phyloP scores from a whole-genome alignment of 2,329 filamentous ascomycete species.

The Albifimbria verrucaria region DNA sequence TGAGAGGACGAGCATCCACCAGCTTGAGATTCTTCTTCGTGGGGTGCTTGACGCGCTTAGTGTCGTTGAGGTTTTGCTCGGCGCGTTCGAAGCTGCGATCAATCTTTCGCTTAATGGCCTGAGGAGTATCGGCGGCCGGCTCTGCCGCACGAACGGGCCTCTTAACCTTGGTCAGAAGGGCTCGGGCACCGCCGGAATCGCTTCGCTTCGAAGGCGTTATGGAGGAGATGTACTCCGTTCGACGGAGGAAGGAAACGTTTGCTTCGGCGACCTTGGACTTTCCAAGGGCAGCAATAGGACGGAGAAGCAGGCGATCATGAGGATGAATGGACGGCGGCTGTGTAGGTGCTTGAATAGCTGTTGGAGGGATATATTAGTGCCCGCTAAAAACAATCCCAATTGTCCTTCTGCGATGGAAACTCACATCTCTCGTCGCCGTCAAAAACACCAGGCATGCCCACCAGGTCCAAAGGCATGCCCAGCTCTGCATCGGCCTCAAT shows the following conservation, averaged over 20 bases:
- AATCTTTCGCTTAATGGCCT: constrained; percentile 66
- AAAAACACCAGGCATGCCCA: constrained; percentile 92
- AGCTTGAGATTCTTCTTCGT: constrained; percentile 56
- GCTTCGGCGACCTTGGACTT: constrained; percentile 75
- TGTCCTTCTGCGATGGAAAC: no score
- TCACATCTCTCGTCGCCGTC: constrained; percentile 91
- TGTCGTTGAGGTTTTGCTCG: constrained; percentile 51
- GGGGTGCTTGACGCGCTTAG: constrained; percentile 53
- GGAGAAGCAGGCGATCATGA: constrained; percentile 78
- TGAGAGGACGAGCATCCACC: constrained; percentile 56
- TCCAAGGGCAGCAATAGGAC: constrained; percentile 78
- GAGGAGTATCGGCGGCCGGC: constrained; percentile 58
- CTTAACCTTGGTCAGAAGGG: constrained; percentile 29
- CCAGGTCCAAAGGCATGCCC: constrained; percentile 93
- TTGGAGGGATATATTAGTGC: neutral
- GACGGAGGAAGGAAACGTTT: constrained; percentile 87
- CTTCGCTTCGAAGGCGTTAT: constrained; percentile 45
- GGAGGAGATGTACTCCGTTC: constrained; percentile 90
- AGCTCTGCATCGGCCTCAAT: constrained; percentile 97
- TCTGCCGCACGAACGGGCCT: constrained; percentile 48
- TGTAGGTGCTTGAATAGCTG: constrained; percentile 79
- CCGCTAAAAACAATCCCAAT: neutral
- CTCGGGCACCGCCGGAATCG: constrained; percentile 41
- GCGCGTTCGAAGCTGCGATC: constrained; percentile 58
- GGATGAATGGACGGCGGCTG: constrained; percentile 72